Evolutionary conservation across 2,329 filamentous ascomycete species (phyloP).

Genomic region (Cytospora leucostoma): DNA sequence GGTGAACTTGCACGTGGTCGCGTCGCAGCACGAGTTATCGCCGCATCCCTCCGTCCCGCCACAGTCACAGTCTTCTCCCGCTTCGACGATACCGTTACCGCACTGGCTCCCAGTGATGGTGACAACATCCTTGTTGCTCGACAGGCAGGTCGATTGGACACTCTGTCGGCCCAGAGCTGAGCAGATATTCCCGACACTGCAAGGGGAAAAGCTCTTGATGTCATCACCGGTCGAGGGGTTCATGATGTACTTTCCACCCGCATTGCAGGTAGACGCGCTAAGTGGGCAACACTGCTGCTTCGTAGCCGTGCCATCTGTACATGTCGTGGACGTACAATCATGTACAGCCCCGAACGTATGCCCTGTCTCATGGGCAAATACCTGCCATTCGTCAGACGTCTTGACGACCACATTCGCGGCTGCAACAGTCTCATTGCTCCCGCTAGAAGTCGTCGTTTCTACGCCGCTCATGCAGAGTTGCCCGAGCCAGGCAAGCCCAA

Average conservation of each 20-base stretch:
- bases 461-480: conserved; percentile 73
- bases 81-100: conserved; percentile 95
- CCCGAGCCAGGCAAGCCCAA: conserved; percentile 91
- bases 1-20: conserved; percentile 83
- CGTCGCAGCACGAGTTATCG: conserved; percentile 78
- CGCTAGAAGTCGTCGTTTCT: conserved; percentile 49
- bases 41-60: conserved; percentile 74
- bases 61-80: conserved; percentile 94
- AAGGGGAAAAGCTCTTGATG: conserved; percentile 81
- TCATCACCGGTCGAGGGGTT: conserved; percentile 79
- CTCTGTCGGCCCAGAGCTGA: conserved; percentile 76
- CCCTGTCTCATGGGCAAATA: conserved; percentile 90
- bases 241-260: conserved; percentile 84
- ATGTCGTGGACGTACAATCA: conserved; percentile 76
- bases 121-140: conserved; percentile 80
- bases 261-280: conserved; percentile 67
- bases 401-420: conserved; percentile 88
- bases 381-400: conserved; percentile 86
- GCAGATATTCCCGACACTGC: conserved; percentile 92
- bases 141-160: conserved; percentile 75
- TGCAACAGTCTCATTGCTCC: conserved; percentile 69
- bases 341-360: conserved; percentile 97
- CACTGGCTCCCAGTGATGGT: conserved; percentile 84
- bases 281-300: conserved; percentile 77
- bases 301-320: conserved; percentile 57